These are phyloP conservation scores for Pezicula carpinea DNA, from an alignment of 2,329 filamentous ascomycete genomes.

Conservation along the genomic window DNA sequence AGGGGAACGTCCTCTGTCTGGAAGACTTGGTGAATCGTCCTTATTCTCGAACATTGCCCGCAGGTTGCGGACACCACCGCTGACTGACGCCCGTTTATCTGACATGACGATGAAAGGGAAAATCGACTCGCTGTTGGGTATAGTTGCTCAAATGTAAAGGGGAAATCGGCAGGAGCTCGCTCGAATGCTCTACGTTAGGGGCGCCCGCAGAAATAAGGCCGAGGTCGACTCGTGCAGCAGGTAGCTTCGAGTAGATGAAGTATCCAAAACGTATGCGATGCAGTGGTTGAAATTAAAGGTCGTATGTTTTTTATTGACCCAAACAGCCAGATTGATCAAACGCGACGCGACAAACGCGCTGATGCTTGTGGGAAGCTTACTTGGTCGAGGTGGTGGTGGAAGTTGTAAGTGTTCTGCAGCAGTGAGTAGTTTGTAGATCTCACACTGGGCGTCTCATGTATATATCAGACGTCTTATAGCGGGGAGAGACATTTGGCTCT, in stretches of 20 bases:
- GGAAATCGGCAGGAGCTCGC: background rate
- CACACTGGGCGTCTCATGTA: slow-evolving; percentile 18
- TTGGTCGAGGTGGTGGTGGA: background rate
- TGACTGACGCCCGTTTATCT: slow-evolving; percentile 31
- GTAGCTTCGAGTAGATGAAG: too few relatives aligned
- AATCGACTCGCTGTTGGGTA: background rate
- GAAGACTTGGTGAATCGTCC: slow-evolving; percentile 48
- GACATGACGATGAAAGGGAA: slow-evolving; percentile 5
- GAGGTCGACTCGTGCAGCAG: too few relatives aligned
- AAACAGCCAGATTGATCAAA: background rate
- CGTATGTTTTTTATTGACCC: background rate
- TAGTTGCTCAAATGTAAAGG: background rate
- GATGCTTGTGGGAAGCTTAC: background rate
- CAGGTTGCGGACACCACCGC: slow-evolving; percentile 51
- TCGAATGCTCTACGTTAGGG: background rate
- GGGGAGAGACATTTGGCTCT: too few relatives aligned
- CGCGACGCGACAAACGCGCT: slow-evolving; percentile 1
- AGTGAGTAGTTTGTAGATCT: slow-evolving; percentile 6
- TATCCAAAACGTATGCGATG: too few relatives aligned
- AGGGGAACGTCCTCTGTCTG: slow-evolving; percentile 65
- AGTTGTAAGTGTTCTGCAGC: background rate
- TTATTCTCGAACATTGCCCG: slow-evolving; percentile 78
- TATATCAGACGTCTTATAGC: slow-evolving; percentile 12
- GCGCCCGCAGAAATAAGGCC: background rate
- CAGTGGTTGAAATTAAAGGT: too few relatives aligned